Evolutionary conservation across 2,329 filamentous ascomycete species (phyloP), one percentile per base, ranked within the genome.

Genomic region (Fusarium tupiense): DNA sequence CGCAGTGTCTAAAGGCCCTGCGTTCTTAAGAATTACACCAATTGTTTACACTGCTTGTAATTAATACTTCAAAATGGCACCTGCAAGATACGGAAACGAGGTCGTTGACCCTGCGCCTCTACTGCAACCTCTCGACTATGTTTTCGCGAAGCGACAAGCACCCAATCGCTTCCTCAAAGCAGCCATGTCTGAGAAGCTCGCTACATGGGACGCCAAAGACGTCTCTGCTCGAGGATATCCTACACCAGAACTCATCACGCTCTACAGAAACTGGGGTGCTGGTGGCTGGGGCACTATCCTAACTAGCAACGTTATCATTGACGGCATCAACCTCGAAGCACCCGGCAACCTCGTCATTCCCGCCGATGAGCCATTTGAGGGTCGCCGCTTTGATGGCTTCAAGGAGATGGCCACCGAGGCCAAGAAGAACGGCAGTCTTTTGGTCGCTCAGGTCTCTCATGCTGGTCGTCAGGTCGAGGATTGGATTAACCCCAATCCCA

Each of bases 101-200:
- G 66, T 57, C 17, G 67, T 71, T 8, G 71, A 74, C 43, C 57
- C 67, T 40, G 59, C 71, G 9, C 71, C 71, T 29, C 49, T 73
- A 13, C 26, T 73, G 2, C 38, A 73, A 12, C 72, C 72, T 24
- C 58, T 74, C 14, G 65, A 61, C 12, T 74, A 70, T 53, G 40
- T 61, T 8, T 72, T 75, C 5, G 53, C 72, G 9, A 73, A 66
- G 19, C 58, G 56, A 50, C 69, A 64, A 9, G 72, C 60, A 4
- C 61, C 65, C 17, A 75, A 75, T 20, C 64, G 58, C 17, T 70
- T 75, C 40, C 65, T 74, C 41, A 74, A 74, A 63, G 72, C 72
- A 6, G 72, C 72, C 2, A 75, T 75, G 29, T 69, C 72, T 11
- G 69, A 74, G 26, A 67, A 66, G 43, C 57, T 74, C 2, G 44